phyloP scores from a whole-genome alignment of 495 filamentous ascomycete species.

The Daldinia concentrica region DNA sequence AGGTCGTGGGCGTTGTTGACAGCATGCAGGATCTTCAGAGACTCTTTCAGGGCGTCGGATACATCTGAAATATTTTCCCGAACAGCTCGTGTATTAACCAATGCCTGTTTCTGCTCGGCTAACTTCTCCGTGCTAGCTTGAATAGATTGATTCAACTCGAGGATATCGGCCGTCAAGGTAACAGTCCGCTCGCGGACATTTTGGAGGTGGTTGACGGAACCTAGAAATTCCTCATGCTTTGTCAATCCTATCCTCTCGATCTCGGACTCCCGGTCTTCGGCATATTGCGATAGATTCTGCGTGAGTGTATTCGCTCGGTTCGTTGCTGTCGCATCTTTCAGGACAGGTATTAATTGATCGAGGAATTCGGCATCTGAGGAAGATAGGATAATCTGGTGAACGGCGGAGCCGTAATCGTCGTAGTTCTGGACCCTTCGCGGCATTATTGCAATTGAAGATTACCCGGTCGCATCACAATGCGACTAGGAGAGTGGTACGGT shows the following conservation, averaged over 20 bases:
- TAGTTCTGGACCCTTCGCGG: constrained; percentile 59
- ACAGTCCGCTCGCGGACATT: constrained; percentile 89
- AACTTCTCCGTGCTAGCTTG: constrained; percentile 95
- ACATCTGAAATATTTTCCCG: constrained; percentile 97
- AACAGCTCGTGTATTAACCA: constrained; percentile 89
- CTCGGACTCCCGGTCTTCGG: constrained; percentile 84
- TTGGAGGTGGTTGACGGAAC: constrained; percentile 90
- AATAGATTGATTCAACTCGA: constrained; percentile 91
- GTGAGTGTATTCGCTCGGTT: constrained; percentile 77
- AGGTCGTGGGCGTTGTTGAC: constrained; percentile 96
- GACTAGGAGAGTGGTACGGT: neutral
- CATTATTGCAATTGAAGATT: constrained; percentile 44
- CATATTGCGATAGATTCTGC: constrained; percentile 80
- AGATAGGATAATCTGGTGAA: constrained; percentile 84
- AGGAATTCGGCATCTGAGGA: constrained; percentile 93
- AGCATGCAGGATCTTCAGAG: constrained; percentile 87
- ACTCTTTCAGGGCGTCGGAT: constrained; percentile 87
- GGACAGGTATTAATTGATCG: constrained; percentile 90
- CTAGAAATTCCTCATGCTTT: constrained; percentile 96
- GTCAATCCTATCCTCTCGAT: constrained; percentile 95
- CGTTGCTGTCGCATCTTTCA: constrained; percentile 86
- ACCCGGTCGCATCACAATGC: constrained; percentile 20
- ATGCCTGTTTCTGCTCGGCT: constrained; percentile 89
- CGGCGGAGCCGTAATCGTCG: constrained; percentile 64
- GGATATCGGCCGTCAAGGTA: constrained; percentile 85